phyloP scores from a whole-genome alignment of 805 yeast species.

The Yarrowia osloensis region DNA sequence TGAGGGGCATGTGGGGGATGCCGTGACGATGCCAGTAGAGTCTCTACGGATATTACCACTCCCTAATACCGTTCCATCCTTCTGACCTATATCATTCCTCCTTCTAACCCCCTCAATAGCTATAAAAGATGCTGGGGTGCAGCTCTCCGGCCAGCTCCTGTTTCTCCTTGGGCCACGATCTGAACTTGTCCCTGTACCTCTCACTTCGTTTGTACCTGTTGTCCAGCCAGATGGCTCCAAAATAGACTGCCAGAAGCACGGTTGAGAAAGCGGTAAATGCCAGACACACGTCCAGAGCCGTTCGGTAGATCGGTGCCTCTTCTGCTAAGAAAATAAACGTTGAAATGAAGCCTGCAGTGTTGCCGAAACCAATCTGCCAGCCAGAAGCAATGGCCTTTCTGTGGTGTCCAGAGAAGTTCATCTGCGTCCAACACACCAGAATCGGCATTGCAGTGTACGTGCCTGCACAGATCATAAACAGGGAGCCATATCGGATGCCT shows the following conservation, averaged over 20 bases:
- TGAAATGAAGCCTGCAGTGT: slow-evolving; percentile 69
- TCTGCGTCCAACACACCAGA: slow-evolving; percentile 63
- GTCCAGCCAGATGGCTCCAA: slow-evolving; percentile 39
- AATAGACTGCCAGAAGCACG: slow-evolving; percentile 40
- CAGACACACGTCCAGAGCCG: slow-evolving; percentile 55
- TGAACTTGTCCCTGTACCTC: slow-evolving; percentile 30
- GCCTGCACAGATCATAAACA: slow-evolving; percentile 61
- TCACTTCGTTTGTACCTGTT: slow-evolving; percentile 36
- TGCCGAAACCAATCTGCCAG: slow-evolving; percentile 69
- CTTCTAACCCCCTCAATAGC: neutral
- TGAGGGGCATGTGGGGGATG: too few species aligned
- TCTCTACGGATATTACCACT: too few species aligned
- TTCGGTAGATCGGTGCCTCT: slow-evolving; percentile 61
- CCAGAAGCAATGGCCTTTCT: slow-evolving; percentile 62
- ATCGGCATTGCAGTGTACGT: slow-evolving; percentile 67
- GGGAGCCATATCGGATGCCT: slow-evolving; percentile 59
- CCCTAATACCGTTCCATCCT: too few species aligned
- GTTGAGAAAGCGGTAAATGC: slow-evolving; percentile 48
- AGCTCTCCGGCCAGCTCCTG: slow-evolving; percentile 41
- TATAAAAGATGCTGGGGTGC: slow-evolving; percentile 36
- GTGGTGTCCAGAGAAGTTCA: slow-evolving; percentile 63
- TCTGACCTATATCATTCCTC: too few species aligned
- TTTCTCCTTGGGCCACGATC: slow-evolving; percentile 31
- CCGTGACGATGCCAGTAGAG: too few species aligned
- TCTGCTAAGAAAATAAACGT: slow-evolving; percentile 55